Evolutionary conservation across 352 stramenopile genomes (phyloP), one percentile per base, ranked within the genome.

Genomic region (Phytophthora colocasiae): DNA sequence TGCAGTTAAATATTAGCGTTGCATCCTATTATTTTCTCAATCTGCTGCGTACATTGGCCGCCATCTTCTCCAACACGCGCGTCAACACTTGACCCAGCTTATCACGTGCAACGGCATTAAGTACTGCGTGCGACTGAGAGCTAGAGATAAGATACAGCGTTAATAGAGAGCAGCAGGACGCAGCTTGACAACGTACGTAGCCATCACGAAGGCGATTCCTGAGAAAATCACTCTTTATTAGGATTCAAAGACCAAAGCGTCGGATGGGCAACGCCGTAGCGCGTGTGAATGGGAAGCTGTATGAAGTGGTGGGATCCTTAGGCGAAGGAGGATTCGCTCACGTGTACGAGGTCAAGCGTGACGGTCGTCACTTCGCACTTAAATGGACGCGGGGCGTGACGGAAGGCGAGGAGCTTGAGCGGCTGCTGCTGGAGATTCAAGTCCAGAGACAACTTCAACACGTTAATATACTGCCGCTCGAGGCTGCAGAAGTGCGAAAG

Each of bases 301-400:
- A 85, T 58, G 73, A 84, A 50, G 73, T 81, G 58, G 46, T 86
- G 31, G 65, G 81, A 10, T 58, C 67, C 49, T 58, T 96, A 3
- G 87, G 68, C 4, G 85, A 90, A 2, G 89, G 89, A 26, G 89
- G 89, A 31, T 96, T 91, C 62, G 81, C 85, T 26, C 66, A 76
- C 11, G 89, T 96, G 41, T 85, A 87, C 51, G 51, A 76, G 17
- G 86, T 91, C 44, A 66, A 71, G 17, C 75, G 81, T 10, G 66
- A 72, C 27, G 56, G 69, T 19, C 55, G 69, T 11, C 38, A 40
- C 32, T 79, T 78, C 24, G 89, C 87, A 48, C 74, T 95, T 34
- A 96, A 96, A 54, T 86, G 77, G 77, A 78, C 71, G 60, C 71
- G 83, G 56, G 72, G 71, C 39, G 63, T 89, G 58, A 58, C 73